Percentiles rank a stretch among this genome's conserved stretches.
phyloP scores from a whole-genome alignment of 2,329 filamentous ascomycete genomes.

The Arthrobotrys sinensis region DNA sequence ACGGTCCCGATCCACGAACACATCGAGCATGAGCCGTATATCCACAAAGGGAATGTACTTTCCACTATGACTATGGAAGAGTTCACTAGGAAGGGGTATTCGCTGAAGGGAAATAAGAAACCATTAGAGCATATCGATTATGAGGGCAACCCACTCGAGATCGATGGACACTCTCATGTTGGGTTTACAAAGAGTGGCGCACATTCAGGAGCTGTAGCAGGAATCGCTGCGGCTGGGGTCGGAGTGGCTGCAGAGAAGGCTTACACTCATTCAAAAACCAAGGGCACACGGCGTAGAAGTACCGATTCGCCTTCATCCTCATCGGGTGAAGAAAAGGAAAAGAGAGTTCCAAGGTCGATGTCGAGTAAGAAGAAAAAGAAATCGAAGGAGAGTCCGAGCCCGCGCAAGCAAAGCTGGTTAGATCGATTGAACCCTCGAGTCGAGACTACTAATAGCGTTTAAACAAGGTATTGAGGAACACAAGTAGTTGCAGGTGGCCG shows the following conservation, averaged over 20 bases:
- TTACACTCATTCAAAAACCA: constrained; percentile 31
- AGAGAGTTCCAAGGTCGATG: constrained; percentile 36
- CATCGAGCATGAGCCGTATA: constrained; percentile 77
- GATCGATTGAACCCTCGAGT: constrained; percentile 47
- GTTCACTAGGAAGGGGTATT: constrained; percentile 69
- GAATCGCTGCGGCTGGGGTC: constrained; percentile 15
- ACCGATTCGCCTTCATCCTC: constrained; percentile 12
- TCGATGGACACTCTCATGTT: constrained; percentile 26
- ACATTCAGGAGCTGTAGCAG: constrained; percentile 1
- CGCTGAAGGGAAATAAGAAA: constrained; percentile 59
- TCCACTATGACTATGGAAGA: constrained; percentile 77
- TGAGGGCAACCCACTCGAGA: constrained; percentile 64
- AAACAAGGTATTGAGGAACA: background rate
- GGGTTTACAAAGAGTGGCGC: constrained; percentile 18
- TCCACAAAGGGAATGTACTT: constrained; percentile 77
- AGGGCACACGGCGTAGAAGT: constrained; percentile 22
- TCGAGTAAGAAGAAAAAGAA: constrained; percentile 28
- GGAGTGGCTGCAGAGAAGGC: constrained; percentile 26
- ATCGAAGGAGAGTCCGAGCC: constrained; percentile 21
- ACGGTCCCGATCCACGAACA: constrained; percentile 81
- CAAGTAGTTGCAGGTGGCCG: too few species aligned
- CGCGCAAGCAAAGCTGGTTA: constrained; percentile 42
- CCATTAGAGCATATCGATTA: constrained; percentile 47
- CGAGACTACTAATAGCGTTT: constrained; percentile 8
- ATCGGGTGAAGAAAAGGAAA: constrained; percentile 32